Evolutionary conservation across 1,139 yeast species (phyloP).

Genomic region (Pneumocystis sp.): DNA sequence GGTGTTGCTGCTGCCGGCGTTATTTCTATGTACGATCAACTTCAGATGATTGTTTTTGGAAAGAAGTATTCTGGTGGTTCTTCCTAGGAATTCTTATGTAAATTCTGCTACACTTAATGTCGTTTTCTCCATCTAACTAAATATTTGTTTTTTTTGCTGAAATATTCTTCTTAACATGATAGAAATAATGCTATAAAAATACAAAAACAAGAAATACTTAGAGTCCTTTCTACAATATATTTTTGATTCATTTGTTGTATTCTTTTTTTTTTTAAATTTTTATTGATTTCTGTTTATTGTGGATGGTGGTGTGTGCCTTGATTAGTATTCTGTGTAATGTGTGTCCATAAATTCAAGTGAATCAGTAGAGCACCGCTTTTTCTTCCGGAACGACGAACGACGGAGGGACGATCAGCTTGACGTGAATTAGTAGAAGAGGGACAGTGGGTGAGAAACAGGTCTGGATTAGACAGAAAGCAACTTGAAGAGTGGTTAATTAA

Average conservation of each 20-base stretch:
- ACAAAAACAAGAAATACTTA: no score
- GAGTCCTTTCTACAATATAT: no score
- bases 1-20: constrained; percentile 86
- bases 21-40: constrained; percentile 63
- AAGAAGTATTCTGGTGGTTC: constrained; percentile 38
- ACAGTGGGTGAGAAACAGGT: not conserved
- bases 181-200: no score
- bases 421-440: not conserved
- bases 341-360: not conserved
- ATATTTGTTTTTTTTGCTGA: no score
- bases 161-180: not conserved
- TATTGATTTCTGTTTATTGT: no score
- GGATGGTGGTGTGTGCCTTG: no score
- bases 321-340: not conserved
- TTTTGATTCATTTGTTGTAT: no score
- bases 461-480: not conserved
- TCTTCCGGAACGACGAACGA: not conserved
- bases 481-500: not conserved
- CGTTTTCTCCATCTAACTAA: no score
- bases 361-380: not conserved
- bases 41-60: constrained; percentile 59
- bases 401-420: not conserved
- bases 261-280: no score
- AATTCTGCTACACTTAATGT: no score
- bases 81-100: constrained; percentile 4